Conservation (phyloP, 805 yeast species). For the Phaffomyces thermotolerans region DNA sequence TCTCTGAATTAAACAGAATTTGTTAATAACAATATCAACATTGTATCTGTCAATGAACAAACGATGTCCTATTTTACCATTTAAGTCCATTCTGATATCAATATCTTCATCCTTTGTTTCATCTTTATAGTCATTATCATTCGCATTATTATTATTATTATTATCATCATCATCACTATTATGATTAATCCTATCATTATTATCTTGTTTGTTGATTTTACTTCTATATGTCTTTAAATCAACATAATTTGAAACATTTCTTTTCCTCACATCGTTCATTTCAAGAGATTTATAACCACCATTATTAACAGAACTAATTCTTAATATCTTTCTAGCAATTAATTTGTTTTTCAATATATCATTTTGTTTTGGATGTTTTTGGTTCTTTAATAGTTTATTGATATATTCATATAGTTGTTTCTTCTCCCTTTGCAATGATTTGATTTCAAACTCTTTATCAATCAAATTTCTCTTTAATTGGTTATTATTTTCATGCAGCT, state of each 20-base stretch:
- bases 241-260: slow-evolving; percentile 13
- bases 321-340: slow-evolving; percentile 19
- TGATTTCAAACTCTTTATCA: slow-evolving; percentile 15
- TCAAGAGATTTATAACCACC: not conserved
- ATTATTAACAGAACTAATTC: slow-evolving; percentile 13
- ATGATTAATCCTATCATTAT: no score
- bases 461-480: slow-evolving; percentile 9
- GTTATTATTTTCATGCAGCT: slow-evolving; percentile 9
- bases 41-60: not conserved
- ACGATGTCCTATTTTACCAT: not conserved
- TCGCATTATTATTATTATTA: no score
- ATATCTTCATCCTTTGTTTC: no score
- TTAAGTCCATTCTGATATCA: no score
- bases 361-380: slow-evolving; percentile 14
- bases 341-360: slow-evolving; percentile 19
- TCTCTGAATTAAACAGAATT: no score
- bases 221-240: slow-evolving; percentile 6
- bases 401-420: slow-evolving; percentile 20
- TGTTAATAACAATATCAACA: no score
- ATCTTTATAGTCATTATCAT: no score
- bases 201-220: not conserved
- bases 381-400: slow-evolving; percentile 18
- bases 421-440: slow-evolving; percentile 19
- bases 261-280: not conserved
- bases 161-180: no score